These are phyloP conservation scores for Diaporthe caulivora DNA, from an alignment of 2,329 filamentous ascomycete genomes.

Conservation along the genomic window DNA sequence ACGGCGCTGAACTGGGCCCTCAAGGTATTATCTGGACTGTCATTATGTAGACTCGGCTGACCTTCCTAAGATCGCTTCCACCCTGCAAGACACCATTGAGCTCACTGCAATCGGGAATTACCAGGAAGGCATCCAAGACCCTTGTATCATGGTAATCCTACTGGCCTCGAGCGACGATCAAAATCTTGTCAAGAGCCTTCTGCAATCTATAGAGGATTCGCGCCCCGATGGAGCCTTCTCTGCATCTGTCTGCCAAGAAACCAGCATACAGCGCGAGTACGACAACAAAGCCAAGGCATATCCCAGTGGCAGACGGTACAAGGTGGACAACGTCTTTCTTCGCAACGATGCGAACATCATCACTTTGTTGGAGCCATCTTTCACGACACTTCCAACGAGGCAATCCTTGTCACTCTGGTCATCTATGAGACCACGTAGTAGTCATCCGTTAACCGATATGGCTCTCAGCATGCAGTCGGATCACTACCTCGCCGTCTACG, in stretches of 20 bases:
- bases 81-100: slow-evolving; percentile 1
- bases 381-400: slow-evolving; percentile 8
- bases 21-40: not conserved
- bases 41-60: not conserved
- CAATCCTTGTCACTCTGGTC: slow-evolving; percentile 10
- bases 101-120: not conserved
- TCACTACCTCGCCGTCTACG: slow-evolving; percentile 1
- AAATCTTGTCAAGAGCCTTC: not conserved
- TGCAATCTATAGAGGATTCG: not conserved
- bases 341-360: not conserved
- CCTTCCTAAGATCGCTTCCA: not conserved
- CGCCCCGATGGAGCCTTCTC: not conserved
- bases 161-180: not conserved
- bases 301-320: not conserved
- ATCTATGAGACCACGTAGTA: slow-evolving; percentile 6
- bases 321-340: slow-evolving; percentile 2
- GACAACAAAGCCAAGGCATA: slow-evolving; percentile 1
- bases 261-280: slow-evolving; percentile 10
- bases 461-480: slow-evolving; percentile 18
- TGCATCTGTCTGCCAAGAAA: not conserved
- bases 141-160: not conserved
- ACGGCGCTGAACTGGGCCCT: slow-evolving; percentile 1
- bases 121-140: not conserved
- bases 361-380: not conserved
- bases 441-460: not conserved